Evolutionary conservation across 2,329 filamentous ascomycete species (phyloP), one percentile per base, ranked within the genome.

Genomic region (Fusarium tanahbumbuense): DNA sequence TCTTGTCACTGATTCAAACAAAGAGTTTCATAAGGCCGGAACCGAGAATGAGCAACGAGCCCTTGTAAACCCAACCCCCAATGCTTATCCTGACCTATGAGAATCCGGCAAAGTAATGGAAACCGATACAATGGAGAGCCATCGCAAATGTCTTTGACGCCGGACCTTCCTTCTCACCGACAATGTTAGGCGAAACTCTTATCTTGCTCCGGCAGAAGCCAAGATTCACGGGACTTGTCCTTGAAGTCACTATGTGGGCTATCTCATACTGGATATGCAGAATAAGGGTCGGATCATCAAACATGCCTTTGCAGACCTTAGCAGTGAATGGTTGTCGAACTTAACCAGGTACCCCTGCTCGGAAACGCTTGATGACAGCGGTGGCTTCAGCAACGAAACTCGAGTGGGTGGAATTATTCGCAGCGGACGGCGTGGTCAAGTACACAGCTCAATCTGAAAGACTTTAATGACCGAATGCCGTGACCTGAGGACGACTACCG

Each of bases 141-240:
- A 23, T 68, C 28, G 34, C 41, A 57, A 56, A 52, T 41, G 22
- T 49, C 37, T 23, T 52, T 56, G 48, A 53, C 47, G 34, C 56
- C 56, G 56, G 46, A 56, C 41, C 55, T 45, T 71, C 40, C 56
- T 45, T 45, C 68, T 71, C 68, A 71, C 68, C 68, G 68, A 71
- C 68, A 71, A 52, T 70, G 41, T 64, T 60, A 59, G 67, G 44
- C 58, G 45, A 56, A 58, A 56, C 40, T 60, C 60, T 65, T 63
- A 68, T 70, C 55, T 60, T 28, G 30, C 52, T 68, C 48, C 37
- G 45, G 32, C 37, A 37, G 46, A 64, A 61, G 68, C 68, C 68
- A 71, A 71, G 68, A 58, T 68, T 59, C 28, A 34, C 37, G 30
- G 57, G 67, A 50, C 56, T 56, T 60, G 45, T 34, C 30, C 50